Evolutionary conservation across 2,329 filamentous ascomycete genomes (phyloP).

Genomic region (Calonectria ilicicola): DNA sequence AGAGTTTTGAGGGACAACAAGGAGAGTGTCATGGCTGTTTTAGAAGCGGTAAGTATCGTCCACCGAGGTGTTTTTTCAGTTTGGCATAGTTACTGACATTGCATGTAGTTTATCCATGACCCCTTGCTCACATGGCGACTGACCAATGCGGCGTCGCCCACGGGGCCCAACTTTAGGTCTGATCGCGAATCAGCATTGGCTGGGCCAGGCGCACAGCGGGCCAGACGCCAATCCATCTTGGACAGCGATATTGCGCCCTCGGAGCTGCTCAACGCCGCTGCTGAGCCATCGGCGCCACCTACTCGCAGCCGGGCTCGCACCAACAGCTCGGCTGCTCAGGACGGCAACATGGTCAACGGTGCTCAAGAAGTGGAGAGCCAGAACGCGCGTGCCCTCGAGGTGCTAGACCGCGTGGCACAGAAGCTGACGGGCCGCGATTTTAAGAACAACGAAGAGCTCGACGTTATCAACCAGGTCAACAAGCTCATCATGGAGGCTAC

Average conservation of each 20-base stretch:
- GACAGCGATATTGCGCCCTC: conserved; percentile 71
- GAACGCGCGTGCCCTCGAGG: conserved; percentile 92
- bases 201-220: conserved; percentile 61
- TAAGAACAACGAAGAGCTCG: conserved; percentile 85
- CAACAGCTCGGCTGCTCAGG: conserved; percentile 64
- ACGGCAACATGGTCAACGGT: conserved; percentile 52
- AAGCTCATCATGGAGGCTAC: conserved; percentile 95
- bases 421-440: conserved; percentile 97
- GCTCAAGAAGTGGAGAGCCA: conserved; percentile 78
- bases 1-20: conserved; percentile 96
- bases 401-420: conserved; percentile 90
- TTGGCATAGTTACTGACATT: conserved; percentile 12
- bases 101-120: conserved; percentile 91
- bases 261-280: conserved; percentile 63
- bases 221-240: conserved; percentile 77
- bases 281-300: conserved; percentile 60
- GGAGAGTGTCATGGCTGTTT: conserved; percentile 96
- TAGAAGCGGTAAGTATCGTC: conserved; percentile 84
- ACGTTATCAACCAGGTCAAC: conserved; percentile 89
- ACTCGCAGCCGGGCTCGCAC: conserved; percentile 68
- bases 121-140: conserved; percentile 98
- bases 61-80: too few species aligned
- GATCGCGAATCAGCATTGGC: conserved; percentile 68
- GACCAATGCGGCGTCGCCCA: conserved; percentile 71
- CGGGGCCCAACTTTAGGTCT: conserved; percentile 75